Base-by-base conservation (phyloP, 148 eudicot species). In the Rhododendron williamsianum region DNA sequence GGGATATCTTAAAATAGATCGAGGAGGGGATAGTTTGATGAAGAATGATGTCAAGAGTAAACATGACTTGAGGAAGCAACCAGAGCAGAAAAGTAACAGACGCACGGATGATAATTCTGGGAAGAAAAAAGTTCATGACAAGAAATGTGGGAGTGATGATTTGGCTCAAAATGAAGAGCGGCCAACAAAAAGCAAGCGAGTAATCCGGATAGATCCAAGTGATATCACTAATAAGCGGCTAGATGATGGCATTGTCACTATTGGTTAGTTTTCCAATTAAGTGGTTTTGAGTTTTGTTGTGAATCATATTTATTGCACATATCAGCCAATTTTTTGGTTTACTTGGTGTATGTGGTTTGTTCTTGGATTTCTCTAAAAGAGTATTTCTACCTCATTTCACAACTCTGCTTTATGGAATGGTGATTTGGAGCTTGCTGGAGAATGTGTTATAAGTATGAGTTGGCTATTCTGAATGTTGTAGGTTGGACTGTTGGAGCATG, bases 161-260 rank as follows among this genome's bases (percentile, higher is more conserved):
- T n/a, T 52, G 33, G 83, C 33, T 23, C 72, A 63, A 86, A 83
- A 51, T 23, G 78, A 82, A n/a, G 82, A 52, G 7, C 79, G 69
- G 35, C 83, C 78, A 43, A 83, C 38, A 56, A 86, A 51, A 78
- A 78, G 23, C 52, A 86, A 86, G 85, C 49, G 78, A 65, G 85
- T 51, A 43, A 83, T 86, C 7, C 78, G 88, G 72, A 83, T 86
- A 58, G 85, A 83, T 83, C 88, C 85, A 35, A 25, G 43, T 78
- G 88, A 86, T 36, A 86, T 86, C 54, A 30, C 88, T 3, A 83
- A 83, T 78, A 86, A 86, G 78, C 77, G 88, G 54, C 9, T 86
- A 41, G 83, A 86, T 27, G 88, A 86, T 83, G 85, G 83, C 27
- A 78, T 77, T 4, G 67, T 25, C 83, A 4, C 52, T 8, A 19